These are phyloP conservation scores for Sordariomycetes sp. DNA, from an alignment of 2,329 filamentous ascomycete species.

Conservation along the genomic window DNA sequence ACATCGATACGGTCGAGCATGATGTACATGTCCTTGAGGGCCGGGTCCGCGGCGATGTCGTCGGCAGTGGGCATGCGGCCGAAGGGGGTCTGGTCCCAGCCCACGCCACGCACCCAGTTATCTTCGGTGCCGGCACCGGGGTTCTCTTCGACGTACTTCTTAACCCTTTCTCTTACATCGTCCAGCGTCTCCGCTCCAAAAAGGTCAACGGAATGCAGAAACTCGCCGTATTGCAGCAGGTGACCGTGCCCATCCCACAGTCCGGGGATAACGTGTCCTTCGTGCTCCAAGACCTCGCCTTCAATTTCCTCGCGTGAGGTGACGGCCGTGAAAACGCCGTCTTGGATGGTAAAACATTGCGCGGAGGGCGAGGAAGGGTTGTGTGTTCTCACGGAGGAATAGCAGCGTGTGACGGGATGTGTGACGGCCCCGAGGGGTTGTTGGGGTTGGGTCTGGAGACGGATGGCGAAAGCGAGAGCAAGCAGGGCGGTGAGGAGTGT, in stretches of 20 bases:
- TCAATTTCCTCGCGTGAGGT: conserved; percentile 17
- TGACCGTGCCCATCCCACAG: conserved; percentile 67
- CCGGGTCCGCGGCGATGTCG: conserved; percentile 43
- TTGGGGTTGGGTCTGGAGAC: conserved; percentile 6
- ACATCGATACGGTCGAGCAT: conserved; percentile 64
- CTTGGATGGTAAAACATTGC: conserved; percentile 46
- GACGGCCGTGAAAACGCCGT: conserved; percentile 42
- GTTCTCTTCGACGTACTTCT: conserved; percentile 38
- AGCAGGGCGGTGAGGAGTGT: conserved; percentile 16
- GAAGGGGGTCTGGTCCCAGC: conserved; percentile 62
- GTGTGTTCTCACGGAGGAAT: conserved; percentile 26
- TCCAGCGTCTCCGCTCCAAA: conserved; percentile 48
- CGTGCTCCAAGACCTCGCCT: conserved; percentile 14
- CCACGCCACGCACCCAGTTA: conserved; percentile 58
- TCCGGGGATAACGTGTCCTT: conserved; percentile 54
- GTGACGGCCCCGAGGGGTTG: conserved; percentile 5
- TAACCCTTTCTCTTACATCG: conserved; percentile 44
- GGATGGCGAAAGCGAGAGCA: conserved; percentile 20
- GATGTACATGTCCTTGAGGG: conserved; percentile 48
- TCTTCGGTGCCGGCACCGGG: conserved; percentile 40
- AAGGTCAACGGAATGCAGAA: conserved; percentile 55
- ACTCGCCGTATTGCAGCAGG: conserved; percentile 56
- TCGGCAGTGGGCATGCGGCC: conserved; percentile 56
- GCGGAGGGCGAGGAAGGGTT: conserved; percentile 24
- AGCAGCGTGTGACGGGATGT: conserved; percentile 24